phyloP scores from a whole-genome alignment of 2,329 filamentous ascomycete genomes.

The Sporothrix humicola region DNA sequence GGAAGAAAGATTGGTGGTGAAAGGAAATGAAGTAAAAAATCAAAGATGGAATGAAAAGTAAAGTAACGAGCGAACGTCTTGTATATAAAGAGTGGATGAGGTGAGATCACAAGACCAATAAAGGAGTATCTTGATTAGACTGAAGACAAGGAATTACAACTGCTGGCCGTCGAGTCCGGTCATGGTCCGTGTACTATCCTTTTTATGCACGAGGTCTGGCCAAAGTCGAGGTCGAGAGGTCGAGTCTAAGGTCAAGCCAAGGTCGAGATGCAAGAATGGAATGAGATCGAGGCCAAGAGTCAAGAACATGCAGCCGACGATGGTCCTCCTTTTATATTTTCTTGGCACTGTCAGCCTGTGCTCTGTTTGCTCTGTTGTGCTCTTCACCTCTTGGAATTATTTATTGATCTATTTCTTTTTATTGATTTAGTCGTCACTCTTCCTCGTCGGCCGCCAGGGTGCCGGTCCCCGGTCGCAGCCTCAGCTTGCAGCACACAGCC shows the following conservation, averaged over 20 bases:
- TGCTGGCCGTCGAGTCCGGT: conserved; percentile 2
- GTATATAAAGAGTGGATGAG: background rate
- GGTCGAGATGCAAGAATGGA: conserved; percentile 2
- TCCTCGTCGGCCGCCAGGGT: background rate
- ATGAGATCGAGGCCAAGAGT: background rate
- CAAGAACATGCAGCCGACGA: background rate
- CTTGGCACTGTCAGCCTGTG: conserved; percentile 14
- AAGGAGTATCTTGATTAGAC: background rate
- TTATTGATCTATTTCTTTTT: background rate
- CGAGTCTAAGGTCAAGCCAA: too few relatives aligned
- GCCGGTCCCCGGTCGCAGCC: conserved; percentile 5
- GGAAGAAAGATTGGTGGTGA: background rate
- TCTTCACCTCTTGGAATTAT: background rate
- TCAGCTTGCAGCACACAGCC: background rate
- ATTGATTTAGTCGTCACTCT: background rate
- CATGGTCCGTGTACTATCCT: conserved; percentile 4
- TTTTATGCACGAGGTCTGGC: background rate
- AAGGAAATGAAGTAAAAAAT: background rate
- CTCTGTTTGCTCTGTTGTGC: background rate
- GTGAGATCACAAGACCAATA: conserved; percentile 18
- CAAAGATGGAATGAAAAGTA: background rate
- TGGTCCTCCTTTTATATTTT: conserved; percentile 25
- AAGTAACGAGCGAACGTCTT: background rate
- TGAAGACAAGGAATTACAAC: conserved; percentile 3
- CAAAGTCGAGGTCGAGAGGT: background rate